phyloP scores from a whole-genome alignment of 164 flowering plant species.

The Warburgia ugandensis region DNA sequence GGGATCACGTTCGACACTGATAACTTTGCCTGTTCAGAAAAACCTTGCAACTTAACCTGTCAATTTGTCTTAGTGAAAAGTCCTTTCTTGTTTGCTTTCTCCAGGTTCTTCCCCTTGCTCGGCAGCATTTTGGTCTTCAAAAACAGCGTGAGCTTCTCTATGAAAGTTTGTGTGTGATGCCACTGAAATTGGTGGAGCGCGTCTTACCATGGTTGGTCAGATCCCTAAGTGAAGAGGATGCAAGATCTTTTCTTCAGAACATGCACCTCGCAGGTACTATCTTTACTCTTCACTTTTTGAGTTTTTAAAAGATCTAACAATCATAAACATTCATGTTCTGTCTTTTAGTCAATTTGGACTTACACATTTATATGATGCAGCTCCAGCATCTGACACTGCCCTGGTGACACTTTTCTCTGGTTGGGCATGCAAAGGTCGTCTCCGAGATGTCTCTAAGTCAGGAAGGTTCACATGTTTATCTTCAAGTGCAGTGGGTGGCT shows the following conservation, averaged over 20 bases:
- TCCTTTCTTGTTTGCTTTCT: too few relatives aligned
- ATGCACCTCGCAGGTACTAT: slow-evolving; percentile 78
- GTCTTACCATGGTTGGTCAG: slow-evolving; percentile 91
- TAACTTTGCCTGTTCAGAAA: too few relatives aligned
- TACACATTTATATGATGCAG: slow-evolving; percentile 35
- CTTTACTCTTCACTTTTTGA: not conserved
- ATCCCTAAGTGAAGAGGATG: slow-evolving; percentile 61
- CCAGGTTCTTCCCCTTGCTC: slow-evolving; percentile 90
- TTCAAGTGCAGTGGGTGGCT: slow-evolving; percentile 48
- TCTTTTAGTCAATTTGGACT: not conserved
- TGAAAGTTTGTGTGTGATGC: slow-evolving; percentile 86
- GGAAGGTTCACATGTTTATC: slow-evolving; percentile 43
- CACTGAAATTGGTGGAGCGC: slow-evolving; percentile 76
- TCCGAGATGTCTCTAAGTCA: slow-evolving; percentile 18
- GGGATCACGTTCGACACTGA: too few relatives aligned
- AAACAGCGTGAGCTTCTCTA: slow-evolving; percentile 78
- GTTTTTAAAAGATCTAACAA: not conserved
- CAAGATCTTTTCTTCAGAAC: slow-evolving; percentile 63
- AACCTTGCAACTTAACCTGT: too few relatives aligned
- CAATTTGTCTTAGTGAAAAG: too few relatives aligned
- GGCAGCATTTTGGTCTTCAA: slow-evolving; percentile 54
- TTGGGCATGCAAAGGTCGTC: slow-evolving; percentile 92
- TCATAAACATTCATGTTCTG: not conserved
- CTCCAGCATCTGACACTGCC: slow-evolving; percentile 77
- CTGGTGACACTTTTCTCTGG: slow-evolving; percentile 84